phyloP scores from a whole-genome alignment of 352 stramenopile genomes.

The Elongisporangium anandrum region DNA sequence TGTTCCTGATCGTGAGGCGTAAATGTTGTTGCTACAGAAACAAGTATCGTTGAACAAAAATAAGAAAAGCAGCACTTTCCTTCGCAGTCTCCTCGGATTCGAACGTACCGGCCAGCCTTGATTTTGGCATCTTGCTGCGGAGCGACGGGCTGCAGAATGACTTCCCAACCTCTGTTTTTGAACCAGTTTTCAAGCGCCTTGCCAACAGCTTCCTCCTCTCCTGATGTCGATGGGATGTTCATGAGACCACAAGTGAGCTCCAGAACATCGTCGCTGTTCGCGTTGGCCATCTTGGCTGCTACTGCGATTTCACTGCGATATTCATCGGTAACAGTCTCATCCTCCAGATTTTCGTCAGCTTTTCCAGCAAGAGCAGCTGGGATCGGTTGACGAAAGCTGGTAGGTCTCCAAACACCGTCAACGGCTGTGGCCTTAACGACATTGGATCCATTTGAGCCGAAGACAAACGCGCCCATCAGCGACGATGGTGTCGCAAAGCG shows the following conservation, averaged over 20 bases:
- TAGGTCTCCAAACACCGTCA: slow-evolving; percentile 66
- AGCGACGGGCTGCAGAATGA: slow-evolving; percentile 69
- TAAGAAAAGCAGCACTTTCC: neutral
- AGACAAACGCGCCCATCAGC: slow-evolving; percentile 65
- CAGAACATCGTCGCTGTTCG: slow-evolving; percentile 59
- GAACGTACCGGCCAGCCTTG: slow-evolving; percentile 45
- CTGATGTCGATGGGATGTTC: slow-evolving; percentile 67
- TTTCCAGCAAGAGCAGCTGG: neutral
- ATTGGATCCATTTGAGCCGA: slow-evolving; percentile 61
- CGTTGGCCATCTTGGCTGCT: slow-evolving; percentile 44
- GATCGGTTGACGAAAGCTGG: slow-evolving; percentile 8
- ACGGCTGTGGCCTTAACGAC: slow-evolving; percentile 72
- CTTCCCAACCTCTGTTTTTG: slow-evolving; percentile 52
- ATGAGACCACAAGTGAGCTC: slow-evolving; percentile 61
- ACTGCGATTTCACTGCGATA: slow-evolving; percentile 36
- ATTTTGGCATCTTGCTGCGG: slow-evolving; percentile 55
- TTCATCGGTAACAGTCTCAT: slow-evolving; percentile 26
- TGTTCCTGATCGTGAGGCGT: slow-evolving; percentile 50
- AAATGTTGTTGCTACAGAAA: slow-evolving; percentile 65
- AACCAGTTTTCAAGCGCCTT: slow-evolving; percentile 67
- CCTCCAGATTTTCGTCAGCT: neutral
- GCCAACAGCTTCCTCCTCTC: slow-evolving; percentile 69
- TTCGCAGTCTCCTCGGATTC: neutral
- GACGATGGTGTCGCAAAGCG: slow-evolving; percentile 55
- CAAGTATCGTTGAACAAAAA: neutral